These are phyloP conservation scores for Ormosia semicastrata DNA, from an alignment of 306 rosid genomes.

Conservation along the genomic window DNA sequence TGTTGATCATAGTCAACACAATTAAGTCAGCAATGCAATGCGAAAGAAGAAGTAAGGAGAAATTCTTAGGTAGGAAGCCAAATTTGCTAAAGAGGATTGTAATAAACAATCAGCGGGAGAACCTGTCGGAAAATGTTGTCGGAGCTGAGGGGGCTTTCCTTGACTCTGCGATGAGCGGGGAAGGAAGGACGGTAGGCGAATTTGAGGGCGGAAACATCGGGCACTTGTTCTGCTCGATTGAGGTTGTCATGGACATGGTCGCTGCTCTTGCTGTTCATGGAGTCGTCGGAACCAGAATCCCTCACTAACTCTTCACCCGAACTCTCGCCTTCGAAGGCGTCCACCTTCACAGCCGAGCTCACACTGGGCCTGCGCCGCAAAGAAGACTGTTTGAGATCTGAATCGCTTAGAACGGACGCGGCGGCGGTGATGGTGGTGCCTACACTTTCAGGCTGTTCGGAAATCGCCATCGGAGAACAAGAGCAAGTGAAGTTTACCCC, in stretches of 20 bases:
- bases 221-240: neutral
- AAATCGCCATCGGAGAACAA: slow-evolving; percentile 52
- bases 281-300: slow-evolving; percentile 38
- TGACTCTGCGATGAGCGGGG: slow-evolving; percentile 76
- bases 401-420: neutral
- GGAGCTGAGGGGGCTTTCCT: slow-evolving; percentile 95
- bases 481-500: neutral
- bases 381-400: slow-evolving; percentile 37
- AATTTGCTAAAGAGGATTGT: no score
- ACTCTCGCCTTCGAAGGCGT: slow-evolving; percentile 27
- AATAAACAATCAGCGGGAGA: neutral
- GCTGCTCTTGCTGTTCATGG: slow-evolving; percentile 9
- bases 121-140: slow-evolving; percentile 87
- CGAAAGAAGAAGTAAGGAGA: no score
- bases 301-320: slow-evolving; percentile 29
- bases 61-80: no score
- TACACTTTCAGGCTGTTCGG: slow-evolving; percentile 39
- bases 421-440: slow-evolving; percentile 3
- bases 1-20: no score
- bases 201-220: slow-evolving; percentile 33
- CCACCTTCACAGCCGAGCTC: no score
- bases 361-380: slow-evolving; percentile 48
- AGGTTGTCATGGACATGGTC: neutral
- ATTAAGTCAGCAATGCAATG: no score
- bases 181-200: slow-evolving; percentile 63